phyloP scores from a whole-genome alignment of 345 rosid genomes.

The Xanthoceras sorbifolium region DNA sequence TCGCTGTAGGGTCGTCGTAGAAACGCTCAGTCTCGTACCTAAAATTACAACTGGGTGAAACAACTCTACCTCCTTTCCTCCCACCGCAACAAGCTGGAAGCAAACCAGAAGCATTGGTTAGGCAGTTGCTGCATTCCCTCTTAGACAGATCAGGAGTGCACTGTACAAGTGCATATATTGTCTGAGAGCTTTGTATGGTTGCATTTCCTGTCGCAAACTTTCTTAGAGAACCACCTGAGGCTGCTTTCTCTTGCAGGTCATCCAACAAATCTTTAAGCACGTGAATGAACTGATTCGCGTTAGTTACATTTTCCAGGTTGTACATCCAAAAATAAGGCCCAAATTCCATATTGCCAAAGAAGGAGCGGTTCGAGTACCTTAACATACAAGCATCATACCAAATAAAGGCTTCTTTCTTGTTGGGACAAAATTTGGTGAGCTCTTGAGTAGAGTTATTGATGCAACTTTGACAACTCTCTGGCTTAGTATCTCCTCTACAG shows the following conservation, averaged over 20 bases:
- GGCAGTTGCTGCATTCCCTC: conserved; percentile 17
- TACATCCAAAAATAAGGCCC: conserved; percentile 8
- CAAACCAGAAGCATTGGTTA: background rate
- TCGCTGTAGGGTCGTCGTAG: background rate
- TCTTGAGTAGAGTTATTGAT: conserved; percentile 23
- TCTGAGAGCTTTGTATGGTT: background rate
- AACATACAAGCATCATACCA: conserved; percentile 47
- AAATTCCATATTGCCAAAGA: conserved; percentile 26
- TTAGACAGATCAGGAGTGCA: conserved; percentile 43
- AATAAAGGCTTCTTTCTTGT: conserved; percentile 29
- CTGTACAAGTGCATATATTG: conserved; percentile 34
- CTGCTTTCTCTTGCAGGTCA: conserved; percentile 13
- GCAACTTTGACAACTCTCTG: conserved; percentile 38
- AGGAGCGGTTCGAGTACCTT: conserved; percentile 37
- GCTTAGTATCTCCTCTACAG: conserved; percentile 46
- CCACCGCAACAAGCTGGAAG: background rate
- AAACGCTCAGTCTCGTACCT: background rate
- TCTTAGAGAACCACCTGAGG: conserved; percentile 20
- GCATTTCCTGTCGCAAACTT: conserved; percentile 35
- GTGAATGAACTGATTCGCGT: conserved; percentile 1
- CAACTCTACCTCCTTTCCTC: conserved; percentile 14
- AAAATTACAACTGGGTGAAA: conserved; percentile 11
- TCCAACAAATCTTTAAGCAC: conserved; percentile 12
- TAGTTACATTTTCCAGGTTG: background rate
- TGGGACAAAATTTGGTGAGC: conserved; percentile 27